Evolutionary conservation across 306 rosid genomes (phyloP).

Genomic region (cucumber (Cucumis sativus)): Cucumber_9930_V3 NC_026655.2:20852001-20852500

Average conservation of each 20-base stretch:
- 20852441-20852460: not conserved
- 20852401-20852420: constrained; percentile 26
- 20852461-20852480: not conserved
- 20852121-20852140: constrained; percentile 47
- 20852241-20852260: no score
- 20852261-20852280: no score
- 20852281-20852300: no score
- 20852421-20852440: constrained; percentile 45
- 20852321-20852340: constrained; percentile 29
- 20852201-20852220: no score
- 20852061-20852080: constrained; percentile 60
- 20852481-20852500: not conserved
- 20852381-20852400: constrained; percentile 41
- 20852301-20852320: no score
- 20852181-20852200: no score
- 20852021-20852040: constrained; percentile 97
- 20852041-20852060: constrained; percentile 81
- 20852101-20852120: constrained; percentile 72
- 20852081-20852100: constrained; percentile 94
- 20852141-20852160: not conserved
- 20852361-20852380: constrained; percentile 50
- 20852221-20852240: no score
- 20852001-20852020: constrained; percentile 66
- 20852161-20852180: no score
- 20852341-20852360: constrained; percentile 2